Evolutionary conservation across 169 alveolate genomes (phyloP).

Genomic region (Condylostoma magnum): DNA sequence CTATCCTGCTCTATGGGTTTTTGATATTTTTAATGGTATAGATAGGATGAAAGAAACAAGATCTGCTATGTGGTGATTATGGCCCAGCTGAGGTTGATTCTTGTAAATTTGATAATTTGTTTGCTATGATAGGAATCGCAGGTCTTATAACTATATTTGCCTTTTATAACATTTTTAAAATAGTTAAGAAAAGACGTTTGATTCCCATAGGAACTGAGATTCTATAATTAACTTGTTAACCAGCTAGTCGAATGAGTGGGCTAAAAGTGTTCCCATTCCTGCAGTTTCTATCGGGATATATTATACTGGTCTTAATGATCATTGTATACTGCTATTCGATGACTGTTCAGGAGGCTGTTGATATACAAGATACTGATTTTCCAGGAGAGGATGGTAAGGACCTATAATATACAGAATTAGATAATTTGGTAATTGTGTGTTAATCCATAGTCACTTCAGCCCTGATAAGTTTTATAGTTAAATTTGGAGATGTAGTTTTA

Average conservation of each 20-base stretch:
- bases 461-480: neutral
- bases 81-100: constrained; percentile 10
- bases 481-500: neutral
- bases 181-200: neutral
- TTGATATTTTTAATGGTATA: neutral
- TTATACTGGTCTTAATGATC: neutral
- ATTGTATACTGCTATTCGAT: neutral
- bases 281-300: neutral
- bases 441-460: neutral
- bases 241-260: neutral
- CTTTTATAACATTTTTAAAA: neutral
- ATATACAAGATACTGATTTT: neutral
- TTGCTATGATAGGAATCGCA: neutral
- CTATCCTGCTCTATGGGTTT: neutral
- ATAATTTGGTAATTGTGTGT: neutral
- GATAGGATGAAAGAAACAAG: neutral
- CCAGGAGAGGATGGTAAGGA: neutral
- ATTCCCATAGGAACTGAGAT: neutral
- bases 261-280: neutral
- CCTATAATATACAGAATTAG: neutral
- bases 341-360: neutral
- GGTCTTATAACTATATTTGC: neutral
- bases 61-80: constrained; percentile 11
- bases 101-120: neutral
- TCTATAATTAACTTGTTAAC: neutral